Conservation (phyloP, 352 stramenopile genomes). For the Hyphochytrium catenoides region DNA sequence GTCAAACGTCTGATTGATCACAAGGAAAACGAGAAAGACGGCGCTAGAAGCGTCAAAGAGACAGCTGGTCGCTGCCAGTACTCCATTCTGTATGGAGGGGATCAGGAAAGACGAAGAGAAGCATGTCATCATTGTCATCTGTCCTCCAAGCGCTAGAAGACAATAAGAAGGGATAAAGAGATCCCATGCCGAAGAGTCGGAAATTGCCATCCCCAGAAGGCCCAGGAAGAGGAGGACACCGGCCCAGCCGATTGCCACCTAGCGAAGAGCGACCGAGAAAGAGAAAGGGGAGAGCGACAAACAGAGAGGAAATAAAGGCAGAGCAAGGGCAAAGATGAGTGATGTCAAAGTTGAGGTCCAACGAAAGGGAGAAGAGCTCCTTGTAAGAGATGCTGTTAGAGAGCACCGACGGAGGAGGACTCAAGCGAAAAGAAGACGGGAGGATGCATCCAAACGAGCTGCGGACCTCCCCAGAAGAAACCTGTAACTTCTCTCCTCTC, state of each 20-base stretch:
- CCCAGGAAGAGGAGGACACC: conserved; percentile 35
- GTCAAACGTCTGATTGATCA: conserved; percentile 20
- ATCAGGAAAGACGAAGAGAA: conserved; percentile 43
- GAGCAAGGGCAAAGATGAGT: no score
- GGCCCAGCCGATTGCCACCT: conserved; percentile 18
- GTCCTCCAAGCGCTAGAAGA: conserved; percentile 32
- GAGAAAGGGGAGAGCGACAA: no score
- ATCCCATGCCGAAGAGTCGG: conserved; percentile 41
- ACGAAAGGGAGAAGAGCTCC: no score
- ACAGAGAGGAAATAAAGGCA: no score
- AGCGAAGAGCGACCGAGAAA: no score
- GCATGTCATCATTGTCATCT: conserved; percentile 50
- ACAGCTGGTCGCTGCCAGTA: conserved; percentile 44
- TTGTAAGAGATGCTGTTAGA: no score
- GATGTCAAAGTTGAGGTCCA: no score
- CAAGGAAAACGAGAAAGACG: conserved; percentile 37
- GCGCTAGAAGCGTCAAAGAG: conserved; percentile 43
- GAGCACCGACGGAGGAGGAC: no score
- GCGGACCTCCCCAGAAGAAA: no score
- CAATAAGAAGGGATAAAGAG: conserved; percentile 40
- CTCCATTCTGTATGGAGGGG: conserved; percentile 36
- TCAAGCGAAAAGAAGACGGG: no score
- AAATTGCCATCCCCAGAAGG: conserved; percentile 32
- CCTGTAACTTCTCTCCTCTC: no score
- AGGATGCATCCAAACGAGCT: no score